Percentiles rank a stretch among this genome's conserved stretches.
Conservation (phyloP, 495 filamentous ascomycete genomes). For the Podospora pseudocomata region DNA sequence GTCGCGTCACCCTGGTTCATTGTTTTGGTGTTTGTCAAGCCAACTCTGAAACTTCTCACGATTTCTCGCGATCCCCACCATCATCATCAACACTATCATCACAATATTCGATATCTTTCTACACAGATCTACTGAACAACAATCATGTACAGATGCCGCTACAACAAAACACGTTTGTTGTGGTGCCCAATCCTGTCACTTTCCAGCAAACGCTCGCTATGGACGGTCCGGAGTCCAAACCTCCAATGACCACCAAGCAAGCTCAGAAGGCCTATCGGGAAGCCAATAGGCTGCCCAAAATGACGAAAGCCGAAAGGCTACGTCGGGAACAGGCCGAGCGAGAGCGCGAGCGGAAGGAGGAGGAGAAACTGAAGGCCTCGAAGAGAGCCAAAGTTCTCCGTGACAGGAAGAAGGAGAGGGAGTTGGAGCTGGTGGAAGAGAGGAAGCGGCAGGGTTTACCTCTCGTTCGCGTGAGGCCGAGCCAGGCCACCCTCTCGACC, state of each 20-base stretch:
- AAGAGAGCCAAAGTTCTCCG: constrained; percentile 35
- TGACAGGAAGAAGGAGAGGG: constrained; percentile 45
- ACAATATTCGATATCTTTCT: neutral
- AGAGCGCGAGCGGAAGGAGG: constrained; percentile 42
- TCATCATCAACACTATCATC: neutral
- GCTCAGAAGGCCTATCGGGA: constrained; percentile 39
- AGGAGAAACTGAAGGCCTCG: constrained; percentile 42
- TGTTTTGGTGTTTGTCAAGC: neutral
- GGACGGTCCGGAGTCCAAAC: constrained; percentile 13
- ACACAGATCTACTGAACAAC: neutral
- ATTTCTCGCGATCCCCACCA: neutral
- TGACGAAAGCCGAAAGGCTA: constrained; percentile 42
- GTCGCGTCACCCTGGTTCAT: neutral
- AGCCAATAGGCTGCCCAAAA: constrained; percentile 31
- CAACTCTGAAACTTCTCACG: neutral
- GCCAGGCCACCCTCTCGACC: constrained; percentile 43
- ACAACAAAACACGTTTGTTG: constrained; percentile 26
- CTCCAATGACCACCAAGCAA: constrained; percentile 47
- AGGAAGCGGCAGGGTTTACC: constrained; percentile 42
- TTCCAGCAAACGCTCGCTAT: constrained; percentile 22
- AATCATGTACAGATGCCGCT: neutral
- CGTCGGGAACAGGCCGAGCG: constrained; percentile 42
- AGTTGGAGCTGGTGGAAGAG: constrained; percentile 32
- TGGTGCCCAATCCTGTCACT: constrained; percentile 26
- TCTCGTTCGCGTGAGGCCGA: constrained; percentile 39